These are phyloP conservation scores for Inga leiocalycina DNA, from an alignment of 306 rosid genomes.

Conservation along the genomic window DNA sequence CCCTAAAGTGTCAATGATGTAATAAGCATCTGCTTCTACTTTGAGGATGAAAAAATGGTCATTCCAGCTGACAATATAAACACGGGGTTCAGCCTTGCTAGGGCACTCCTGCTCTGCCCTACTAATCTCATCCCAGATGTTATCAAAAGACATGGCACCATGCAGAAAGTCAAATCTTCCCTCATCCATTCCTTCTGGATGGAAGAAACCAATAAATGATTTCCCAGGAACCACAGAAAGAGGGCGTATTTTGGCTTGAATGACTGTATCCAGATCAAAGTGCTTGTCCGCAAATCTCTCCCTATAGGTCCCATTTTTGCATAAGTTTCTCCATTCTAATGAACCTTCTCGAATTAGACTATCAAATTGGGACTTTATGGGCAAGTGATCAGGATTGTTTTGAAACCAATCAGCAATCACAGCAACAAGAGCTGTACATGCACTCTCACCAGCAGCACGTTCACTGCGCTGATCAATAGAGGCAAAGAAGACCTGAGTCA, in stretches of 20 bases:
- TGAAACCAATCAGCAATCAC: slow-evolving; percentile 98
- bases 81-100: slow-evolving; percentile 56
- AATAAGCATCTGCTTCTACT: slow-evolving; percentile 87
- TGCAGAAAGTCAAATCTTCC: slow-evolving; percentile 86
- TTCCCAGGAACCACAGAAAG: slow-evolving; percentile 76
- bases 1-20: slow-evolving; percentile 89
- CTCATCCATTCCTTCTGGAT: slow-evolving; percentile 94
- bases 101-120: slow-evolving; percentile 54
- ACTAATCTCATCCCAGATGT: slow-evolving; percentile 98
- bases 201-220: slow-evolving; percentile 92
- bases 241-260: slow-evolving; percentile 91
- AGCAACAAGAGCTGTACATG: slow-evolving; percentile 97
- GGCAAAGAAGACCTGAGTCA: slow-evolving; percentile 89
- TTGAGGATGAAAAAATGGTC: slow-evolving; percentile 98
- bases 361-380: slow-evolving; percentile 94
- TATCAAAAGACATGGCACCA: slow-evolving; percentile 96
- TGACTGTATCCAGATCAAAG: slow-evolving; percentile 93
- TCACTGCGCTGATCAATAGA: slow-evolving; percentile 97
- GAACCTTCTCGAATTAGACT: slow-evolving; percentile 96
- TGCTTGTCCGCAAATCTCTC: slow-evolving; percentile 94
- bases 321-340: slow-evolving; percentile 88
- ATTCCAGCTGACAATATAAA: slow-evolving; percentile 93
- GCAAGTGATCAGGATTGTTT: slow-evolving; percentile 73
- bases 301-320: slow-evolving; percentile 77
- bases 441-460: slow-evolving; percentile 99